Base-by-base conservation (phyloP, 2,329 filamentous ascomycete species). In the Phaeosphaeriaceae sp. region DNA sequence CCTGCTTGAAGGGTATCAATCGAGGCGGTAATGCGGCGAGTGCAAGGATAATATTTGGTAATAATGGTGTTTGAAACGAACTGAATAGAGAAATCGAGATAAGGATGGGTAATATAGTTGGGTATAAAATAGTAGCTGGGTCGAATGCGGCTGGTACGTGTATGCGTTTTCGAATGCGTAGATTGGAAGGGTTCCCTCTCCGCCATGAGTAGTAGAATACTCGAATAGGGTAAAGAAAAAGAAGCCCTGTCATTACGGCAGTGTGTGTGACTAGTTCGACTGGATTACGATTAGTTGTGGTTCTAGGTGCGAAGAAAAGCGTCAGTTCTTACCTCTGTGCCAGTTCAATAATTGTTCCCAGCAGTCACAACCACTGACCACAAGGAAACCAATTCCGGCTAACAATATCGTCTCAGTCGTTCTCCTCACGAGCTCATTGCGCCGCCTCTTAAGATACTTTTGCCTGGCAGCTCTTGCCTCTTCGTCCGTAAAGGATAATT, bases 81-180 rank as follows among this genome's bases (percentile, higher is more conserved):
- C 81, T 79, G 6, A 86, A 84, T 34, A 96, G 79, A 8, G 92
- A 86, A 4, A 94, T 77, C 1, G 92, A 86, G 21, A 94, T 87
- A 37, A 92, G 80, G 13, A 92, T 75, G 1, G 92, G 90, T 23
- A 96, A 80, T 2, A 87, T 74, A 5, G 88, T 82, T 15, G 93
- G 93, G 68, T 97, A 97, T 48, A 97, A 74, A n/a, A 96, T 80
- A 9, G 92, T 90, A 6, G 93, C 93, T 2, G 92, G 92, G 66
- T 97, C 93, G 73, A 97, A 96, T n/a, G 83, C 81, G 3, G 85
- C 77, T 0, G 92, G 91, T 30, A 96, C 77, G 33, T 81, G 79
- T 62, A 86, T 83, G 40, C 79, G 77, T 56, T 68, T 74, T 41
- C 74, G 61, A 42, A 72, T 61, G 28, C 68, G 70, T 29, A 62